Evolutionary conservation across 2,329 filamentous ascomycete species (phyloP), one percentile per base, ranked within the genome.

Genomic region (Acrodontium crateriforme): DNA sequence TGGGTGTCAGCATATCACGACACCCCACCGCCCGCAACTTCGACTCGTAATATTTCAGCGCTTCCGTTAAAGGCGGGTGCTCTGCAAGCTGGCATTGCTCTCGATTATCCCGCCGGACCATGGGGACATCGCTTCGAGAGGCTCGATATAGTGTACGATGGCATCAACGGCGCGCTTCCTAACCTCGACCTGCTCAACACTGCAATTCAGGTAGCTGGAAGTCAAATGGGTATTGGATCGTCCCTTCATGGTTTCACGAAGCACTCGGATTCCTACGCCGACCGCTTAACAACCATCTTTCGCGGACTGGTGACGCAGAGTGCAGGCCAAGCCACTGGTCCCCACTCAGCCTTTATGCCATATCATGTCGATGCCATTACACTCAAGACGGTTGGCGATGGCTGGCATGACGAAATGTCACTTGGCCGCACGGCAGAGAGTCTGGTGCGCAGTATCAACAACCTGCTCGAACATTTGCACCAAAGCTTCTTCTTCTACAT

Each of bases 401-500:
- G 89, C 17, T 93, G 84, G 83, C 83, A 95, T 48, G 89, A 98
- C 52, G 89, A 95, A 57, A 95, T 95, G 82, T 80, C 79, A 7
- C 73, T 98, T 50, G 89, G 89, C 5, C 69, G 85, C 30, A 76
- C 85, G 0, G 67, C 95, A 4, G 89, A 98, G 58, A 84, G 84
- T 44, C 70, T 89, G 3, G 92, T 92, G 53, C 70, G 89, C 45
- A 93, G 83, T 52, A 62, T 98, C 55, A 98, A 98, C 60, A 98
- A 98, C 49, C 60, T 98, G 33, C 69, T 98, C 17, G 89, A 98
- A 58, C 85, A 98, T 52, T 66, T 98, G 36, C 89, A 98, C 52
- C 89, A 98, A 59, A 94, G 85, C 53, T 98, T 98, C 64, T 98
- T 98, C 69, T 95, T 98, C 59, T 98, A 98, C 53, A 64, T 98